Base-by-base conservation (phyloP, 1,284 basidiomycete species). In the Microbotryum intermedium region DNA sequence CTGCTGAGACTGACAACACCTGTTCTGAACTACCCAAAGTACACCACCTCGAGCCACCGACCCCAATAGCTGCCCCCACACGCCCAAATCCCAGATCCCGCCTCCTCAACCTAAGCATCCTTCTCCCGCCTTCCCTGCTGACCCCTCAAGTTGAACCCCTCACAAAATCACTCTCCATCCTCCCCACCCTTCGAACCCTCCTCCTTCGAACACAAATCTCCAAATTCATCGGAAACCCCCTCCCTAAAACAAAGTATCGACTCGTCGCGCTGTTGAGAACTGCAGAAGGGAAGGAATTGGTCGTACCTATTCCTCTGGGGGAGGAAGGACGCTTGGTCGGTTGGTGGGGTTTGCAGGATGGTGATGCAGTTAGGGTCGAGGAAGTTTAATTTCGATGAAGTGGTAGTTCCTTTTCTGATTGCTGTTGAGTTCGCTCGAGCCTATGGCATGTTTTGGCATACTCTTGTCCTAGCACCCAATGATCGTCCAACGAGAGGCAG, bases 281-380 rank as follows among this genome's bases (percentile, higher is more conserved):
- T 1, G 26, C 13, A 3, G 44, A 47, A 13, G 53, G 43, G n/a
- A 49, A 47, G 7, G 30, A 39, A 16, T 23, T 49, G 10, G 53
- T 53, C 34, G 60, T 66, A 6, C 63, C 65, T 34, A 55, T 67
- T 4, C 52, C 58, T 30, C 20, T 53, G 23, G 30, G 34, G 1
- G 57, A 67, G 54, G 66, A 67, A 46, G 64, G 59, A 11, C 59
- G 58, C 26, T 59, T 65, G 21, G 23, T 67, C 3, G 26, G 43
- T 2, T 67, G 61, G 61, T 67, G 66, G 66, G 66, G 66, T 1
- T 16, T 67, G 21, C n/a, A 30, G 21, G 64, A 61, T 2, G 61
- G 64, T 11, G 66, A 67, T 29, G 10, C 23, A 23, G 61, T 66
- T 0, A 23, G 43, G n/a, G 57, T 65, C 0, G 53, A 29, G 21